Conservation (phyloP, 352 stramenopile genomes). For the Hyaloperonospora brassicae region DNA sequence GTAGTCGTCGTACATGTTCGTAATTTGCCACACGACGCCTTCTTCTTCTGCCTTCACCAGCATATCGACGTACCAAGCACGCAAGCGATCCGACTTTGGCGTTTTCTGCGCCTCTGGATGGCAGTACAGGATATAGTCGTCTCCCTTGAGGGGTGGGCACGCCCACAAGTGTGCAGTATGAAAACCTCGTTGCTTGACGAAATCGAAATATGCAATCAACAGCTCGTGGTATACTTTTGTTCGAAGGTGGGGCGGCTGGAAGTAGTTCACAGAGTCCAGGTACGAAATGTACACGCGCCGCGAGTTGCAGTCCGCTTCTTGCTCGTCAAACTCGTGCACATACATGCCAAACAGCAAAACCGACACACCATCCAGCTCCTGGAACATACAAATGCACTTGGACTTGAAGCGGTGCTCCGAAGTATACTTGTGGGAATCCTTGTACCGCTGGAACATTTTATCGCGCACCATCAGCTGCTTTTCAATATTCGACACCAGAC, state of each 20-base stretch:
- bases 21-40: slow-evolving; percentile 91
- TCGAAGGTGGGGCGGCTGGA: slow-evolving; percentile 92
- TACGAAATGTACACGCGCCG: slow-evolving; percentile 98
- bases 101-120: slow-evolving; percentile 99
- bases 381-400: slow-evolving; percentile 99
- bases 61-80: slow-evolving; percentile 93
- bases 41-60: slow-evolving; percentile 78
- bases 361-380: slow-evolving; percentile 98
- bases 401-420: slow-evolving; percentile 90
- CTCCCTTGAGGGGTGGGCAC: slow-evolving; percentile 97
- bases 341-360: slow-evolving; percentile 99
- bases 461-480: slow-evolving; percentile 92
- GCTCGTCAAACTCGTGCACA: slow-evolving; percentile 98
- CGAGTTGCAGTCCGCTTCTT: slow-evolving; percentile 92
- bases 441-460: slow-evolving; percentile 93
- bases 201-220: slow-evolving; percentile 97
- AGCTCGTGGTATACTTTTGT: slow-evolving; percentile 99
- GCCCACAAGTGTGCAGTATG: slow-evolving; percentile 98
- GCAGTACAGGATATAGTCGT: slow-evolving; percentile 99
- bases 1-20: slow-evolving; percentile 95
- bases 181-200: slow-evolving; percentile 95
- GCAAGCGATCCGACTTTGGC: slow-evolving; percentile 96
- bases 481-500: slow-evolving; percentile 94
- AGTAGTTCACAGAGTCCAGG: slow-evolving; percentile 99
- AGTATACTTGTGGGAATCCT: slow-evolving; percentile 85